These are phyloP conservation scores for Pseudogymnoascus sp. DNA, from an alignment of 2,329 filamentous ascomycete genomes.

Conservation along the genomic window DNA sequence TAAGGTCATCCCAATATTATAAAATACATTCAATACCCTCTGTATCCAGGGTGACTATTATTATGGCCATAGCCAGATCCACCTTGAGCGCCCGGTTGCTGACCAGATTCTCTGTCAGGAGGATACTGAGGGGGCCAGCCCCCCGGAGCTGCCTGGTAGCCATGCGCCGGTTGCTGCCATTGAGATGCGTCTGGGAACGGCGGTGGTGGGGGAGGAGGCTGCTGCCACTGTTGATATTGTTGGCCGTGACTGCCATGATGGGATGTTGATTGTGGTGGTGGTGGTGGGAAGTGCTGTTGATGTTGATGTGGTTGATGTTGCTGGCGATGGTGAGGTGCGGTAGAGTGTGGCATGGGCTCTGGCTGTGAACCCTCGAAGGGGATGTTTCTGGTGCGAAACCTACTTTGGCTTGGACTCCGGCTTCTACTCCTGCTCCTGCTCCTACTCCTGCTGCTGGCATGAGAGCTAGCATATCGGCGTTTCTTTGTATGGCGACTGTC, in stretches of 20 bases:
- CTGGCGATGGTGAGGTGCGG: not conserved
- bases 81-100: not conserved
- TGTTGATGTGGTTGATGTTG: not conserved
- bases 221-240: not conserved
- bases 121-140: not conserved
- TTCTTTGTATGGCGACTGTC: slow-evolving; percentile 17
- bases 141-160: not conserved
- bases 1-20: not conserved
- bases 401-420: not conserved
- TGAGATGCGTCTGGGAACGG: not conserved
- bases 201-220: not conserved
- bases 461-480: slow-evolving; percentile 13
- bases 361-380: not conserved
- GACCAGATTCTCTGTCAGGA: not conserved
- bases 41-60: not conserved
- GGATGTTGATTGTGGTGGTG: not conserved
- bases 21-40: not conserved
- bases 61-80: not conserved
- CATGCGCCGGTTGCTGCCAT: not conserved
- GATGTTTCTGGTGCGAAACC: not conserved
- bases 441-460: not conserved
- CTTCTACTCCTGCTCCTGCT: slow-evolving; percentile 3
- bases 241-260: not conserved
- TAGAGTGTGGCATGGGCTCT: not conserved
- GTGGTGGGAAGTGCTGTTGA: not conserved